Evolutionary conservation across 2,329 filamentous ascomycete genomes (phyloP).

Genomic region (Fusarium anguioides): DNA sequence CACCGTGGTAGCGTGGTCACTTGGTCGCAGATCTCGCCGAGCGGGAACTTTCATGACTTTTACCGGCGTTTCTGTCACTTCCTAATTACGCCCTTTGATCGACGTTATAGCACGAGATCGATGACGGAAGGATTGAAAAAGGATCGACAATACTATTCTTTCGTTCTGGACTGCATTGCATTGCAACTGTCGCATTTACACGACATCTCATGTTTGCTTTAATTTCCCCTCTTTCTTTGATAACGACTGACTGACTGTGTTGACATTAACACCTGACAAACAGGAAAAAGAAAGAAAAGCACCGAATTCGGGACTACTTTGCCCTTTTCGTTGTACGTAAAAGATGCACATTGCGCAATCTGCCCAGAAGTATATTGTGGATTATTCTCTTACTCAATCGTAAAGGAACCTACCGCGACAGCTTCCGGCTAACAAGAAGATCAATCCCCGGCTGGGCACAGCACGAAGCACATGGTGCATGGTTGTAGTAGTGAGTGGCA

Average conservation of each 20-base stretch:
- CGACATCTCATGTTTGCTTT: conserved; percentile 4
- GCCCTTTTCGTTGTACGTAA: conserved; percentile 35
- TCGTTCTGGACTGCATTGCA: conserved; percentile 9
- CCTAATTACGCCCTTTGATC: conserved; percentile 16
- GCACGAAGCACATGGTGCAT: too few species aligned
- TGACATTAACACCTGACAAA: conserved; percentile 9
- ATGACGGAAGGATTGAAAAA: conserved; percentile 31
- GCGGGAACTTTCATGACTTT: conserved; percentile 32
- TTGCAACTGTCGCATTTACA: too few species aligned
- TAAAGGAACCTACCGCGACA: not conserved
- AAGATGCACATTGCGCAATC: conserved; percentile 17
- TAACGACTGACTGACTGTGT: too few species aligned
- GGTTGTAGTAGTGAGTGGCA: conserved; percentile 9
- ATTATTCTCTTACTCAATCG: conserved; percentile 5
- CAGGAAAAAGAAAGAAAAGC: conserved; percentile 6
- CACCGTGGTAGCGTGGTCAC: conserved; percentile 21
- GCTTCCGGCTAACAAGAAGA: conserved; percentile 1
- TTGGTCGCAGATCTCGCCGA: conserved; percentile 38
- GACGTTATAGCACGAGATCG: conserved; percentile 9
- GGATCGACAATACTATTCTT: conserved; percentile 25
- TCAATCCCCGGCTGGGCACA: too few species aligned
- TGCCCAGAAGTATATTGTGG: conserved; percentile 20
- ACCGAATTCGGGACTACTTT: conserved; percentile 16
- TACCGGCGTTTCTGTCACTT: conserved; percentile 21
- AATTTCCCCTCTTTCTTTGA: conserved; percentile 23